phyloP scores from a whole-genome alignment of 2,329 filamentous ascomycete species.

The Myriosclerotinia duriaeana region DNA sequence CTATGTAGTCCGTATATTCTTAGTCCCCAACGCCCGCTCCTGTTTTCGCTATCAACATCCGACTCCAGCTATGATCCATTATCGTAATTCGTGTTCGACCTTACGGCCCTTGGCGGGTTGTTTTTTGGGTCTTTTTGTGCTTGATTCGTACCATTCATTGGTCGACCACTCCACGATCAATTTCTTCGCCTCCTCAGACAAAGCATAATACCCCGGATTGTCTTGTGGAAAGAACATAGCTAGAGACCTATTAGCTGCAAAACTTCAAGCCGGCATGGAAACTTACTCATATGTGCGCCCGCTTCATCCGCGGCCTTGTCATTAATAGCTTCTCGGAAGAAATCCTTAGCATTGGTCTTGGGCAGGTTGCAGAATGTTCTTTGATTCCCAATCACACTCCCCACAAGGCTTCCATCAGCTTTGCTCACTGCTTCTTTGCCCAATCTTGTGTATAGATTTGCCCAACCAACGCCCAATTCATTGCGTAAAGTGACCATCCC shows the following conservation, averaged over 20 bases:
- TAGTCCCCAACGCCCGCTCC: background rate
- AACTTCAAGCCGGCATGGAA: conserved; percentile 15
- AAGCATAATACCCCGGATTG: conserved; percentile 70
- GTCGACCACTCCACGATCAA: conserved; percentile 64
- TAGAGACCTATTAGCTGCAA: conserved; percentile 36
- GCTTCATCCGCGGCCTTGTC: conserved; percentile 77
- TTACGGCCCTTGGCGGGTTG: background rate
- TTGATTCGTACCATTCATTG: conserved; percentile 66
- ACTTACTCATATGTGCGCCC: conserved; percentile 71
- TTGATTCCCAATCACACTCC: conserved; percentile 63
- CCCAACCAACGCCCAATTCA: conserved; percentile 72
- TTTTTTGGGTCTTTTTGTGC: conserved; percentile 33
- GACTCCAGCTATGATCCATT: background rate
- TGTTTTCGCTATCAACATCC: background rate
- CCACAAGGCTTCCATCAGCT: conserved; percentile 50
- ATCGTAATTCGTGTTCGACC: conserved; percentile 18
- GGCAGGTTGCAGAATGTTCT: conserved; percentile 90
- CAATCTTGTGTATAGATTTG: conserved; percentile 83
- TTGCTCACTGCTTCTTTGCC: conserved; percentile 63
- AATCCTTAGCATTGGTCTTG: conserved; percentile 51
- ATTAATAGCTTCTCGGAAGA: conserved; percentile 73
- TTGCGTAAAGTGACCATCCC: conserved; percentile 63
- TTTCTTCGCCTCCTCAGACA: conserved; percentile 65
- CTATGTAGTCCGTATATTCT: conserved; percentile 1
- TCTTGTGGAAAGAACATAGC: conserved; percentile 71